Base-by-base conservation (phyloP, 768 basidiomycete genomes). In the Rickenella mellea region DNA sequence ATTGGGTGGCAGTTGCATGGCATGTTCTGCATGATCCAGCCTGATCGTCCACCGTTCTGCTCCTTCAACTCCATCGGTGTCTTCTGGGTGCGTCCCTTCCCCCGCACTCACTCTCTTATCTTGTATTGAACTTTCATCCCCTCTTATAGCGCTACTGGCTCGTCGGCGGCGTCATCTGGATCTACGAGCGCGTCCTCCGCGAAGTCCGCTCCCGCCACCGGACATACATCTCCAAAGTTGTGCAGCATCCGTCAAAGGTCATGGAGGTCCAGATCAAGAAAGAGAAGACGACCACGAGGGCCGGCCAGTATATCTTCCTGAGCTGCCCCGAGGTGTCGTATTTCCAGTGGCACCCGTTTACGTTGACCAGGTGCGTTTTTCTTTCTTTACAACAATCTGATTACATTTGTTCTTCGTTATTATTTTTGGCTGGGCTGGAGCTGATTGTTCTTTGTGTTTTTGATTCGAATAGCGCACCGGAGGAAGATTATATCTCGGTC, bases 291-390 rank as follows among this genome's bases (percentile, higher is more conserved):
- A 80, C 68, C 1, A 78, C 76, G 22, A 73, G 81, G 9, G 89
- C 91, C 1, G 91, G 91, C 15, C 88, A 94, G 59, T 97, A 96
- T 62, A 87, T 97, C 59, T 92, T 94, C 70, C 61, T 96, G 38
- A 81, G 70, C 49, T 91, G 88, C 65, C 93, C 92, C 7, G 86
- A 90, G 61, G 69, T 97, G 35, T 89, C 84, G 15, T 94, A 90
- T 67, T 93, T 84, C 71, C 90, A 96, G 58, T 97, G 91, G 86
- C 93, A 97, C 56, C 91, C 92, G 7, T 96, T 96, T 72, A 94
- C 92, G 12, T 75, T 96, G 46, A 94, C 90, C 26, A 83, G 80
- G 80, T 78, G 40, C 15, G 63, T 59, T 15, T 12, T 17, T 19
- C 2, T 31, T 36, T 17, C 25, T 25, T 15, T n/a, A 4, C 35